Evolutionary conservation across 352 stramenopile genomes (phyloP), one percentile per base, ranked within the genome.

Genomic region (Phytophthora citricola): DNA sequence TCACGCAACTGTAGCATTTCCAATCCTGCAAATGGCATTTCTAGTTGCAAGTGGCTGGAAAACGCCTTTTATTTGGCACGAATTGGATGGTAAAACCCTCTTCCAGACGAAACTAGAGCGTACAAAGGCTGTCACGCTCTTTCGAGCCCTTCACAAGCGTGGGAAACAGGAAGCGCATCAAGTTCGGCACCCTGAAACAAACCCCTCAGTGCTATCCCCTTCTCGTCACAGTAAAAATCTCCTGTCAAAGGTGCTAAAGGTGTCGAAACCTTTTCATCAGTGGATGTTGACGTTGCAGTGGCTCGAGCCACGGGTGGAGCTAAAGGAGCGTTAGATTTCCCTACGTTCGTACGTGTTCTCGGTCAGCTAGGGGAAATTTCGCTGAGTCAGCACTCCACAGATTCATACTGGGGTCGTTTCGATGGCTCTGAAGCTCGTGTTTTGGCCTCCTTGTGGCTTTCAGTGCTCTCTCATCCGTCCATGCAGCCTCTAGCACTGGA

Each of bases 271-370:
- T 87, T 90, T 47, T 65, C 81, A 2, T 76, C 76, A 20, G 81
- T 76, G 4, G 81, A 90, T 48, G 73, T 92, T 26, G 83, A 92
- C 40, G 44, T 92, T 6, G 73, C 73, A 6, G 74, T 90, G n/a
- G 79, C 81, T n/a, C 85, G 88, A 61, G 70, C 71, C 2, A 72
- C 69, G 3, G 67, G 69, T 7, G 61, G 81, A 26, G 75, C 77
- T 5, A 92, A 89, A 51, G 63, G 77, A 12, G 66, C 81, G 1
- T 59, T 92, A 7, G 54, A 63, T 1, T 90, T 76, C n/a, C 39
- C 69, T 2, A 75, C 83, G n/a, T 89, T 90, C 48, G 32, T 69
- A 0, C 62, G 66, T 1, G 52, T 79, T 2, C 46, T 92, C 1
- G 56, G 51, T 5, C 36, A 63, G 4, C 43, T 90, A 1, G 75